Conservation (phyloP, 2,329 filamentous ascomycete species). For the Knufia petricola region DNA sequence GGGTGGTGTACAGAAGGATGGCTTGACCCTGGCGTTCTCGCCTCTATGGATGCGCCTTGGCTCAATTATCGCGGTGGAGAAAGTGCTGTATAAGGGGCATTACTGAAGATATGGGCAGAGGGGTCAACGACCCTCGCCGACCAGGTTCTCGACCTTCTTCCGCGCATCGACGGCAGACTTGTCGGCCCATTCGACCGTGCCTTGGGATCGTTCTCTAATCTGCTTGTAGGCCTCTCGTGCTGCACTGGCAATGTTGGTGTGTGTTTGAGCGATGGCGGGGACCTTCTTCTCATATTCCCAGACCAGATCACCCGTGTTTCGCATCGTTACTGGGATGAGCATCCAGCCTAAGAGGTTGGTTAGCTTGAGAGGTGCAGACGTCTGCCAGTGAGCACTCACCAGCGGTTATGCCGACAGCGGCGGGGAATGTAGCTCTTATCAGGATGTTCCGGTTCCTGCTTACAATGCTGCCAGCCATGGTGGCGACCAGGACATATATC, state of each 20-base stretch:
- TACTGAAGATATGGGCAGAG: too few relatives aligned
- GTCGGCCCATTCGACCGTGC: slow-evolving; percentile 43
- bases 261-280: slow-evolving; percentile 71
- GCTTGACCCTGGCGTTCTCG: neutral
- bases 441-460: slow-evolving; percentile 79
- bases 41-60: neutral
- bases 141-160: slow-evolving; percentile 19
- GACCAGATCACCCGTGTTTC: slow-evolving; percentile 72
- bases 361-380: neutral
- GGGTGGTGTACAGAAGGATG: neutral
- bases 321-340: slow-evolving; percentile 79
- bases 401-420: slow-evolving; percentile 70
- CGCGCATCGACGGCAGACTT: slow-evolving; percentile 16
- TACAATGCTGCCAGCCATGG: slow-evolving; percentile 90
- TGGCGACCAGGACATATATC: slow-evolving; percentile 85
- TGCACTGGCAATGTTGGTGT: slow-evolving; percentile 60
- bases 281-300: slow-evolving; percentile 92
- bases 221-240: slow-evolving; percentile 62
- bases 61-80: neutral
- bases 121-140: slow-evolving; percentile 21
- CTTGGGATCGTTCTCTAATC: slow-evolving; percentile 62
- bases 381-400: slow-evolving; percentile 27
- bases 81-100: too few relatives aligned
- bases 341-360: slow-evolving; percentile 50
- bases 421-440: slow-evolving; percentile 64